Conservation (phyloP, 2,329 filamentous ascomycete species). For the Penicillium sp. region DNA sequence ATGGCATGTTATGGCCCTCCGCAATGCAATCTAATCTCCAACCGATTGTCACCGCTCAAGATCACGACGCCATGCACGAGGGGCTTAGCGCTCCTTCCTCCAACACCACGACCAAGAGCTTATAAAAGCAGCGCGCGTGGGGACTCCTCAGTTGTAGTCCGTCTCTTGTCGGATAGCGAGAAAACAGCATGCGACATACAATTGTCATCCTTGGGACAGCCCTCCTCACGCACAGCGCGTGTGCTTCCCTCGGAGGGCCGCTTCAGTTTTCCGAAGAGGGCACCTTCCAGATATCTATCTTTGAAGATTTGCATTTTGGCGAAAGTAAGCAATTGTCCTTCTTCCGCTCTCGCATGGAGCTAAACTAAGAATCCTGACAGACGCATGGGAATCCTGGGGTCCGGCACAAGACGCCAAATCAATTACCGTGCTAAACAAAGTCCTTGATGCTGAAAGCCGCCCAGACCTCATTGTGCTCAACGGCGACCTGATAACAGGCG, state of each 20-base stretch:
- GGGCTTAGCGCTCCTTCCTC: neutral
- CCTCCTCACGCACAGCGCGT: neutral
- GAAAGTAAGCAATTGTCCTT: neutral
- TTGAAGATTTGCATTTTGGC: neutral
- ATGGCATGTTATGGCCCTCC: no score
- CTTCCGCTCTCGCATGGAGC: no score
- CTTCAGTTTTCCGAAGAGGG: neutral
- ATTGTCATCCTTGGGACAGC: neutral
- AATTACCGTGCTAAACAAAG: neutral
- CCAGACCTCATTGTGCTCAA: constrained; percentile 66
- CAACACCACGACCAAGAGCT: neutral
- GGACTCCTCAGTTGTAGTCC: neutral
- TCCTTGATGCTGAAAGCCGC: neutral
- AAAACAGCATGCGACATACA: neutral
- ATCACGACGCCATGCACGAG: neutral
- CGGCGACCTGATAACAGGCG: constrained; percentile 73
- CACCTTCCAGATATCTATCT: neutral
- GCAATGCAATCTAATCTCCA: neutral
- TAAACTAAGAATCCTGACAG: neutral
- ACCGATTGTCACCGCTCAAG: neutral
- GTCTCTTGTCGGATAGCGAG: neutral
- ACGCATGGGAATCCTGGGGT: neutral
- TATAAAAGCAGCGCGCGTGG: neutral
- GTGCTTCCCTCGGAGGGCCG: neutral
- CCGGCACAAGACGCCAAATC: neutral